Evolutionary conservation across 2,329 filamentous ascomycete genomes (phyloP).

Genomic region (Aspergillus floridensis): DNA sequence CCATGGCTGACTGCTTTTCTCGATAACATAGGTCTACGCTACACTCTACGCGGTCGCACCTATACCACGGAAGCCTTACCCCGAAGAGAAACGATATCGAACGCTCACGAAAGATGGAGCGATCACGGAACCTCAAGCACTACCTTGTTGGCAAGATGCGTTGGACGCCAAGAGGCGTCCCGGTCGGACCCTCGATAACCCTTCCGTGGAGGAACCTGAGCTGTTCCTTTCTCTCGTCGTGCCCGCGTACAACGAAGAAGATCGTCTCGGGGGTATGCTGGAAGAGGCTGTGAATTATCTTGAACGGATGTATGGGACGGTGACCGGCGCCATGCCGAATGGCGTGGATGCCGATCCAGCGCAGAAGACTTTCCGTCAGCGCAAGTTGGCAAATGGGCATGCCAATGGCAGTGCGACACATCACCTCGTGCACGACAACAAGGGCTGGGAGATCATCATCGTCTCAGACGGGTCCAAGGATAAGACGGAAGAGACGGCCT

Average conservation of each 20-base stretch:
- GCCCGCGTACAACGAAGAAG: conserved; percentile 92
- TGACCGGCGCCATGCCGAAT: conserved; percentile 21
- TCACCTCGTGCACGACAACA: conserved; percentile 24
- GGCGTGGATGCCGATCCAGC: conserved; percentile 8
- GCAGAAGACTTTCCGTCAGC: conserved; percentile 22
- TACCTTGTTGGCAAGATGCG: conserved; percentile 86
- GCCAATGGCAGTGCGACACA: conserved; percentile 34
- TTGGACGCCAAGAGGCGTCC: conserved; percentile 63
- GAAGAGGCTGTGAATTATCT: conserved; percentile 88
- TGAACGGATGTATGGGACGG: conserved; percentile 68
- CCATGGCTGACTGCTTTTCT: neutral
- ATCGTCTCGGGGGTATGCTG: conserved; percentile 77
- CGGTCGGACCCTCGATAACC: conserved; percentile 41
- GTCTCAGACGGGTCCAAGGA: conserved; percentile 89
- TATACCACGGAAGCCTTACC: conserved; percentile 68
- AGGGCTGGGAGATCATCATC: conserved; percentile 88
- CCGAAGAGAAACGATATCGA: conserved; percentile 81
- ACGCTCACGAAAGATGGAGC: conserved; percentile 68
- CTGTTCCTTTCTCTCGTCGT: conserved; percentile 90
- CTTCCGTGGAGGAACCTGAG: conserved; percentile 67
- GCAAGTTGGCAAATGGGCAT: conserved; percentile 29
- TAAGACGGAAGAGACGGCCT: conserved; percentile 72
- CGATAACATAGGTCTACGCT: conserved; percentile 56
- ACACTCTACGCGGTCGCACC: conserved; percentile 75
- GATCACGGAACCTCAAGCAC: conserved; percentile 51